These are phyloP conservation scores for Dactylellina parvicollis DNA, from an alignment of 2,329 filamentous ascomycete genomes.

Conservation along the genomic window DNA sequence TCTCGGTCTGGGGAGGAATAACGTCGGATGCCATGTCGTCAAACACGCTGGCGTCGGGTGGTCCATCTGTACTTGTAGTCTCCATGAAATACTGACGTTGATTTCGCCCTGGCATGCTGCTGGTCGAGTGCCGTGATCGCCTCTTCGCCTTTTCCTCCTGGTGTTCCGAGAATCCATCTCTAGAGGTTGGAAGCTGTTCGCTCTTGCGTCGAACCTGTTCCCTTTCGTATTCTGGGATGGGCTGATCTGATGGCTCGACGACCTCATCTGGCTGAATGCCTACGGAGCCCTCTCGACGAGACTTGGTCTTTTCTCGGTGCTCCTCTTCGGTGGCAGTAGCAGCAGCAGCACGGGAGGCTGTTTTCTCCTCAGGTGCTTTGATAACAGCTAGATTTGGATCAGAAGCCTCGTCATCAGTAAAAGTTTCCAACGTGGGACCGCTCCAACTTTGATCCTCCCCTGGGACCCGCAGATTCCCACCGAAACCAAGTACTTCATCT, in stretches of 20 bases:
- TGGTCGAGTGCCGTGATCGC: slow-evolving; percentile 28
- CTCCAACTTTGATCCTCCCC: slow-evolving; percentile 42
- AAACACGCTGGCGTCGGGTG: slow-evolving; percentile 42
- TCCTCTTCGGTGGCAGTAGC: neutral
- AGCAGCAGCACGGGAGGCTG: neutral
- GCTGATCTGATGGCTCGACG: slow-evolving; percentile 30
- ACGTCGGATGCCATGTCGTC: slow-evolving; percentile 42
- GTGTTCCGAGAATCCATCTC: slow-evolving; percentile 25
- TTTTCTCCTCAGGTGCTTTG: neutral
- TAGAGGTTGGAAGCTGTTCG: slow-evolving; percentile 5
- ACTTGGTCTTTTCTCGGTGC: neutral
- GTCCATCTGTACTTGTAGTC: slow-evolving; percentile 45
- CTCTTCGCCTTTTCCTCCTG: slow-evolving; percentile 9
- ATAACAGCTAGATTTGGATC: slow-evolving; percentile 28
- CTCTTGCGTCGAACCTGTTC: slow-evolving; percentile 16
- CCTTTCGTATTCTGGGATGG: slow-evolving; percentile 1
- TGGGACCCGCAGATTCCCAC: slow-evolving; percentile 29
- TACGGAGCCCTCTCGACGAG: slow-evolving; percentile 5
- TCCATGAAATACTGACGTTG: slow-evolving; percentile 51
- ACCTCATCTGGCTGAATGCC: slow-evolving; percentile 51
- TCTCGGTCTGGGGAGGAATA: slow-evolving; percentile 21
- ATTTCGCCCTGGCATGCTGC: slow-evolving; percentile 17
- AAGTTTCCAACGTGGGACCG: slow-evolving; percentile 16
- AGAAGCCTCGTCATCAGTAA: slow-evolving; percentile 23
- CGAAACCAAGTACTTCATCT: slow-evolving; percentile 9